A percentile compares a stretch with the other conserved stretches of the same genome.
Evolutionary conservation across 2,329 filamentous ascomycete species (phyloP).

Genomic region (Cladosporium sp.): DNA sequence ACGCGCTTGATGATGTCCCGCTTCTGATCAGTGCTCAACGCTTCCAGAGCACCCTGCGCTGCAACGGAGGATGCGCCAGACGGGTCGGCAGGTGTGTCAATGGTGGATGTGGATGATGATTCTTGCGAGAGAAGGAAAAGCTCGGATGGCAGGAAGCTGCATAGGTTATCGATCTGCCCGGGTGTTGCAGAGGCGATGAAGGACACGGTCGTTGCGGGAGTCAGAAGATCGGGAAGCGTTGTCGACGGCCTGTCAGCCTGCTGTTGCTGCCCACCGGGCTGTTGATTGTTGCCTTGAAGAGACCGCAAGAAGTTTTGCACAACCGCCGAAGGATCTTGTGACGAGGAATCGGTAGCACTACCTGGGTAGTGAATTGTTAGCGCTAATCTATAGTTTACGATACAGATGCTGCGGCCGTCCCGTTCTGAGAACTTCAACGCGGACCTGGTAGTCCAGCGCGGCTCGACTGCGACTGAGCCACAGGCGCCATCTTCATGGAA

Average conservation of each 20-base stretch:
- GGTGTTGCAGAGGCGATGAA: constrained; percentile 62
- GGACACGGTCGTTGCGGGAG: constrained; percentile 69
- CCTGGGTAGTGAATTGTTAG: constrained; percentile 11
- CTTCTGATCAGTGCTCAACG: constrained; percentile 70
- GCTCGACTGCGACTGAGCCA: too few relatives aligned
- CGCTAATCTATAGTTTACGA: constrained; percentile 8
- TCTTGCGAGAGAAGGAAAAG: constrained; percentile 72
- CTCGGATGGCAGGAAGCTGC: constrained; percentile 70
- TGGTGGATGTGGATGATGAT: constrained; percentile 49
- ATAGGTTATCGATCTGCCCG: constrained; percentile 64
- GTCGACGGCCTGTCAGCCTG: constrained; percentile 65
- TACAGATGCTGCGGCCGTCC: background rate
- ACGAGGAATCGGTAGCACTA: constrained; percentile 54
- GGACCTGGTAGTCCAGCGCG: too few relatives aligned
- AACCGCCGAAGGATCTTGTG: constrained; percentile 63
- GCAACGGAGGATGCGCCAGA: constrained; percentile 39
- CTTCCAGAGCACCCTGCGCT: constrained; percentile 65
- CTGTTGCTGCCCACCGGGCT: constrained; percentile 31
- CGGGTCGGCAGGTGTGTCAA: constrained; percentile 55
- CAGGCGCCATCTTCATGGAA: too few relatives aligned
- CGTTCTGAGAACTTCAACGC: too few relatives aligned
- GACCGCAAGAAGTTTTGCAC: constrained; percentile 88
- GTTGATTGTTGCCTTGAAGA: constrained; percentile 50
- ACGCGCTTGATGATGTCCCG: constrained; percentile 74
- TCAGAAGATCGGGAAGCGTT: constrained; percentile 77